Evolutionary conservation across 768 basidiomycete genomes (phyloP).

Genomic region (Agaricus subrufescens): DNA sequence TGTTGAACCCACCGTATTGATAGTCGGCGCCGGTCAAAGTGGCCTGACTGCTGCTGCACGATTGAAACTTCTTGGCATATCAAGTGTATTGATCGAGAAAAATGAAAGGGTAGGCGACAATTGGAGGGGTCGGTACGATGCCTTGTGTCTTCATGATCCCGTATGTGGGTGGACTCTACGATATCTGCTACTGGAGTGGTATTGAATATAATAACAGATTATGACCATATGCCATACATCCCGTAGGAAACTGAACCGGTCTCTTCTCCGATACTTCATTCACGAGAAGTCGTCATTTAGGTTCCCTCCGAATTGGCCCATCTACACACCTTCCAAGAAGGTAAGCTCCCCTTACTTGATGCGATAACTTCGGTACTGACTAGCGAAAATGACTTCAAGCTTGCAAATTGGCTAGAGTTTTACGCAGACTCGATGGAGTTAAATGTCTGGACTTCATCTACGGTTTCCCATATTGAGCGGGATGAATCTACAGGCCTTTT

Average conservation of each 20-base stretch:
- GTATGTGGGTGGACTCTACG: slow-evolving; percentile 40
- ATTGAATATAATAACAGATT: slow-evolving; percentile 25
- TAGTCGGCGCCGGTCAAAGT: slow-evolving; percentile 60
- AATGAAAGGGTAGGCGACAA: slow-evolving; percentile 53
- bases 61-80: slow-evolving; percentile 49
- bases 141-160: slow-evolving; percentile 50
- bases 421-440: slow-evolving; percentile 59
- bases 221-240: slow-evolving; percentile 12
- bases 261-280: neutral
- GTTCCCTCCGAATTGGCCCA: slow-evolving; percentile 58
- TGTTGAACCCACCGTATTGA: slow-evolving; percentile 45
- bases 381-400: slow-evolving; percentile 12
- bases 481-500: slow-evolving; percentile 14
- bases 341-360: slow-evolving; percentile 9
- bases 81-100: slow-evolving; percentile 52
- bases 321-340: slow-evolving; percentile 48
- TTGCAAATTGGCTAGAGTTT: slow-evolving; percentile 60
- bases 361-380: too few species aligned
- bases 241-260: slow-evolving; percentile 11
- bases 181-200: slow-evolving; percentile 1
- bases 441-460: slow-evolving; percentile 57
- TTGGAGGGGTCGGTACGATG: slow-evolving; percentile 59
- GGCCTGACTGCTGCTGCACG: slow-evolving; percentile 61
- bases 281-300: slow-evolving; percentile 17
- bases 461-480: slow-evolving; percentile 32